These are phyloP conservation scores for Fusarium cyanostomum DNA, from an alignment of 2,329 filamentous ascomycete genomes.

Conservation along the genomic window DNA sequence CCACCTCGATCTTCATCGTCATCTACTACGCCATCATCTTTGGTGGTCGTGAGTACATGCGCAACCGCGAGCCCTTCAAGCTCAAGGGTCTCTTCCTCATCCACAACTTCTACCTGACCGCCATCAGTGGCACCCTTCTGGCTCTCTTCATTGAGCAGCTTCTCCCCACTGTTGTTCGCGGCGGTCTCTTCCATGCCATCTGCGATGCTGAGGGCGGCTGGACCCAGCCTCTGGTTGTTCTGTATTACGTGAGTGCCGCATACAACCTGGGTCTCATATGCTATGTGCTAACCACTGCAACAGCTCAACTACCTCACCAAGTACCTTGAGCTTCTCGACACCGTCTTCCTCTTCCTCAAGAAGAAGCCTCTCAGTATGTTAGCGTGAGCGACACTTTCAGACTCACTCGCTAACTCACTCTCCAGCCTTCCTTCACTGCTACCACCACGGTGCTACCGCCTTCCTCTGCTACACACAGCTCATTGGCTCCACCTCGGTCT, in stretches of 20 bases:
- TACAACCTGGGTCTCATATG: not conserved
- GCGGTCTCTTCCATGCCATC: conserved; percentile 89
- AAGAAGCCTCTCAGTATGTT: conserved; percentile 87
- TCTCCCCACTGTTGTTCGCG: conserved; percentile 79
- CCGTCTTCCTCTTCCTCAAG: conserved; percentile 97
- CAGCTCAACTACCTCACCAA: conserved; percentile 99
- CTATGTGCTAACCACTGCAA: conserved; percentile 21
- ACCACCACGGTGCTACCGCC: conserved; percentile 96
- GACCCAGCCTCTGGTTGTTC: conserved; percentile 90
- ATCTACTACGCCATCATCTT: conserved; percentile 95
- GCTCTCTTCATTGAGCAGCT: conserved; percentile 92
- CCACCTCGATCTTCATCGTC: conserved; percentile 81
- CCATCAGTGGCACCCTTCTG: conserved; percentile 82
- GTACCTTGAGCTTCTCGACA: conserved; percentile 95
- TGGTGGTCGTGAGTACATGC: conserved; percentile 92
- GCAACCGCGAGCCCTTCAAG: conserved; percentile 83
- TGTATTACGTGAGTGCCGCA: conserved; percentile 85
- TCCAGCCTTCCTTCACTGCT: conserved; percentile 93
- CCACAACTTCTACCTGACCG: conserved; percentile 94
- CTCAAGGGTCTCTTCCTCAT: conserved; percentile 91
- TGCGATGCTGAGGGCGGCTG: conserved; percentile 84
- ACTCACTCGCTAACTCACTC: conserved; percentile 42
- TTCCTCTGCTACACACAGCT: conserved; percentile 98
- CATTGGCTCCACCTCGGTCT: conserved; percentile 89
- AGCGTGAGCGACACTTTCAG: not conserved